Evolutionary conservation across 371 early-diverging fungal species (phyloP).

Genomic region (Capniomyces stellatus): DNA sequence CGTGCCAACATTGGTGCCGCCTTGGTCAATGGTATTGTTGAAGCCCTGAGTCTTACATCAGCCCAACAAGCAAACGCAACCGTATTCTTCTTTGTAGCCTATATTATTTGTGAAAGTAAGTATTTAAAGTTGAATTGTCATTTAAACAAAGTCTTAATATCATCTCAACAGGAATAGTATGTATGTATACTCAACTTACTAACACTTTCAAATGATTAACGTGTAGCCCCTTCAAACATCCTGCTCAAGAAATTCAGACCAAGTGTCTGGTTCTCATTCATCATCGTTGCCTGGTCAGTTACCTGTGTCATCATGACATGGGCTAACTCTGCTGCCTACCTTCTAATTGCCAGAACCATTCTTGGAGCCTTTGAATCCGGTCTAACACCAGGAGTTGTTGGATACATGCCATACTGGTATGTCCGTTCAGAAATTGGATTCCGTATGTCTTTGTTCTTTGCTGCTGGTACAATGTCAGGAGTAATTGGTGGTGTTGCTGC

Average conservation of each 20-base stretch:
- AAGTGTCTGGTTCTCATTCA: slow-evolving; percentile 30
- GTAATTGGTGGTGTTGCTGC: slow-evolving; percentile 40
- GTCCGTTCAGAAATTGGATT: slow-evolving; percentile 18
- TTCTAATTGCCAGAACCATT: slow-evolving; percentile 32
- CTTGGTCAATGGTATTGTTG: slow-evolving; percentile 13
- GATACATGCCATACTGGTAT: slow-evolving; percentile 23
- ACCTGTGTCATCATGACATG: slow-evolving; percentile 37
- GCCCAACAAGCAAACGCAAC: slow-evolving; percentile 34
- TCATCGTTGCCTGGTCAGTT: slow-evolving; percentile 35
- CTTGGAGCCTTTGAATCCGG: slow-evolving; percentile 42
- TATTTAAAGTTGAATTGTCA: too few species aligned
- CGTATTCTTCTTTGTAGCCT: slow-evolving; percentile 46
- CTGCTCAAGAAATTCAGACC: slow-evolving; percentile 33
- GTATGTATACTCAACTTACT: too few species aligned
- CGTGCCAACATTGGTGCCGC: slow-evolving; percentile 19
- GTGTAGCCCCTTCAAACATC: slow-evolving; percentile 37
- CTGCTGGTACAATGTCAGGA: slow-evolving; percentile 24
- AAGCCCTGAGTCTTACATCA: slow-evolving; percentile 24
- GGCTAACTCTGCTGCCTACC: slow-evolving; percentile 27
- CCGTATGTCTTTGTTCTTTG: slow-evolving; percentile 24
- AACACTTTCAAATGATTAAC: too few species aligned
- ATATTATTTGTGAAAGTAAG: slow-evolving; percentile 40
- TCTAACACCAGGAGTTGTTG: slow-evolving; percentile 32
- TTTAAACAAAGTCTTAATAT: too few species aligned
- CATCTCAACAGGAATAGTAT: too few species aligned